Percentiles rank a stretch among this genome's conserved stretches.
Conservation (phyloP, 441 rosid genomes). For the Manihot esculenta region DNA sequence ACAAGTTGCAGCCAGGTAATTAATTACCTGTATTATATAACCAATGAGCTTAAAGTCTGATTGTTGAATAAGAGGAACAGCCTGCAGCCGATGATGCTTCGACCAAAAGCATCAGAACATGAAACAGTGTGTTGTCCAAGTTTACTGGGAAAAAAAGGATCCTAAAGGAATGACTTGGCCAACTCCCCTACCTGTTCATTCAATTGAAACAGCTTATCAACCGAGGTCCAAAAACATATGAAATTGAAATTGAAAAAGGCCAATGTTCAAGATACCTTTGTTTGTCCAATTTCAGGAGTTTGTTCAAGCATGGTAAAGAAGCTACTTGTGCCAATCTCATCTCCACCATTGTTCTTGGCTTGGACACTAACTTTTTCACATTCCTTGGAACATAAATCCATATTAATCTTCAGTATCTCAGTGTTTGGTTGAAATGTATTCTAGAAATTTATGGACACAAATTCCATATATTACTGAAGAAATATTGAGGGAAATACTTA, state of each 20-base stretch:
- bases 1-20: not conserved
- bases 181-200: constrained; percentile 41
- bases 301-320: constrained; percentile 39
- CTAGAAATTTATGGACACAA: too few species aligned
- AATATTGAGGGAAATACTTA: not conserved
- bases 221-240: not conserved
- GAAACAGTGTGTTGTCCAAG: constrained; percentile 42
- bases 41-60: constrained; percentile 31
- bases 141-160: constrained; percentile 42
- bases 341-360: constrained; percentile 3
- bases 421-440: too few species aligned
- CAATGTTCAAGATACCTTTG: constrained; percentile 29
- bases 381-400: constrained; percentile 15
- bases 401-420: too few species aligned
- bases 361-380: constrained; percentile 20
- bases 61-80: constrained; percentile 35
- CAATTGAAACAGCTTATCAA: too few species aligned
- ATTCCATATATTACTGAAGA: too few species aligned
- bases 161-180: constrained; percentile 47
- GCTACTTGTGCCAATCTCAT: constrained; percentile 14
- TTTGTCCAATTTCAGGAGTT: constrained; percentile 34
- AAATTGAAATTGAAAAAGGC: not conserved
- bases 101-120: constrained; percentile 43
- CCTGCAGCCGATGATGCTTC: constrained; percentile 40
- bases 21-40: constrained; percentile 42